Conservation (phyloP, 176 grass and related monocot genomes). For the Elymus sibiricus region DNA sequence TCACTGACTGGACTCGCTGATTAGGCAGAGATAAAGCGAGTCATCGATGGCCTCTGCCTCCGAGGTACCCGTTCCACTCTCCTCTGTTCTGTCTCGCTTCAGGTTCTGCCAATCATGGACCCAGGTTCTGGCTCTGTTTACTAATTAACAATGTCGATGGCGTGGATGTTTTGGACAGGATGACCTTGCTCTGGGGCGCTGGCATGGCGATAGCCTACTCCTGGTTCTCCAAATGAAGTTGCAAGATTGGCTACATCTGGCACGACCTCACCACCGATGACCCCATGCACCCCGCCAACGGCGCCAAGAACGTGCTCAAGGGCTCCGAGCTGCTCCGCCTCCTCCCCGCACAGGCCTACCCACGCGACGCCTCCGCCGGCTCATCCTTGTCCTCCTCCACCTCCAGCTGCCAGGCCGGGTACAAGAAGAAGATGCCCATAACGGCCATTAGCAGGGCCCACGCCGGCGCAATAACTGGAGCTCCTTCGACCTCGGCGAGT, state of each 20-base stretch:
- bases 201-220: constrained; percentile 56
- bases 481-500: constrained; percentile 65
- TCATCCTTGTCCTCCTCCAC: too few species aligned
- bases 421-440: too few species aligned
- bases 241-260: constrained; percentile 68
- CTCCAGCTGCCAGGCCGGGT: too few species aligned
- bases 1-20: too few species aligned
- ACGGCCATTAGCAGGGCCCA: too few species aligned
- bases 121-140: too few species aligned
- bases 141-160: too few species aligned
- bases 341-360: neutral
- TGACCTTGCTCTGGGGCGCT: constrained; percentile 43
- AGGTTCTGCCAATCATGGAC: too few species aligned
- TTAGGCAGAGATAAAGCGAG: too few species aligned
- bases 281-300: constrained; percentile 43
- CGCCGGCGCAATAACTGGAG: constrained; percentile 35
- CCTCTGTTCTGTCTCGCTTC: too few species aligned
- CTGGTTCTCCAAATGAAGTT: constrained; percentile 63
- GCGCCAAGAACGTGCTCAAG: constrained; percentile 65
- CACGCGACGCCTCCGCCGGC: neutral
- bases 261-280: constrained; percentile 63
- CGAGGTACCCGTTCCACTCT: too few species aligned
- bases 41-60: too few species aligned
- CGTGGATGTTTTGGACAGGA: neutral
- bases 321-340: constrained; percentile 44